phyloP scores from a whole-genome alignment of 768 basidiomycete genomes.

The Porpolomopsis calyptriformis region DNA sequence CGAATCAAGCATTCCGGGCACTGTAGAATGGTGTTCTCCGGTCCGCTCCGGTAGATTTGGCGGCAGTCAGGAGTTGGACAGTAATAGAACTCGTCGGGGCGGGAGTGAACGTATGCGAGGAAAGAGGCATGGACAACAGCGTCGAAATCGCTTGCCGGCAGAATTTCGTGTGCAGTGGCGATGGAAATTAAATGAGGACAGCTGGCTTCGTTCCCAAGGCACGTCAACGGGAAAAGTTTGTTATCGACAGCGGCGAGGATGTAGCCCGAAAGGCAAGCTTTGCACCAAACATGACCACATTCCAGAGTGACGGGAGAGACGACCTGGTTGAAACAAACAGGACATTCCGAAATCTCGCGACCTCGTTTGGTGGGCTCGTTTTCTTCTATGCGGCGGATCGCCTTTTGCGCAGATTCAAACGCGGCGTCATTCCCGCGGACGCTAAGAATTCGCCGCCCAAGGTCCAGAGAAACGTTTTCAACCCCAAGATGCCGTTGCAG shows the following conservation, averaged over 20 bases:
- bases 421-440: slow-evolving; percentile 47
- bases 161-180: slow-evolving; percentile 34
- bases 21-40: slow-evolving; percentile 34
- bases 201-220: slow-evolving; percentile 53
- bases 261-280: slow-evolving; percentile 48
- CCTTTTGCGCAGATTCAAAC: slow-evolving; percentile 33
- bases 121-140: slow-evolving; percentile 49
- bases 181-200: slow-evolving; percentile 53
- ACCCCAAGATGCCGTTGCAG: slow-evolving; percentile 42
- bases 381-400: slow-evolving; percentile 24
- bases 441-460: slow-evolving; percentile 29
- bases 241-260: slow-evolving; percentile 46
- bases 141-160: slow-evolving; percentile 44
- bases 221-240: slow-evolving; percentile 58
- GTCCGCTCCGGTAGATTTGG: slow-evolving; percentile 55
- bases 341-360: slow-evolving; percentile 33
- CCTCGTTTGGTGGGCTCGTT: slow-evolving; percentile 13
- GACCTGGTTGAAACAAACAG: slow-evolving; percentile 57
- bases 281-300: slow-evolving; percentile 66
- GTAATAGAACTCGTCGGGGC: slow-evolving; percentile 52
- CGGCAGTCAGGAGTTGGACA: slow-evolving; percentile 76
- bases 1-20: slow-evolving; percentile 47
- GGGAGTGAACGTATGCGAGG: slow-evolving; percentile 46
- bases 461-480: slow-evolving; percentile 47
- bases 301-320: slow-evolving; percentile 39